Evolutionary conservation across 192 early-diverging fungal species (phyloP).

Genomic region (Linnemannia exigua): DNA sequence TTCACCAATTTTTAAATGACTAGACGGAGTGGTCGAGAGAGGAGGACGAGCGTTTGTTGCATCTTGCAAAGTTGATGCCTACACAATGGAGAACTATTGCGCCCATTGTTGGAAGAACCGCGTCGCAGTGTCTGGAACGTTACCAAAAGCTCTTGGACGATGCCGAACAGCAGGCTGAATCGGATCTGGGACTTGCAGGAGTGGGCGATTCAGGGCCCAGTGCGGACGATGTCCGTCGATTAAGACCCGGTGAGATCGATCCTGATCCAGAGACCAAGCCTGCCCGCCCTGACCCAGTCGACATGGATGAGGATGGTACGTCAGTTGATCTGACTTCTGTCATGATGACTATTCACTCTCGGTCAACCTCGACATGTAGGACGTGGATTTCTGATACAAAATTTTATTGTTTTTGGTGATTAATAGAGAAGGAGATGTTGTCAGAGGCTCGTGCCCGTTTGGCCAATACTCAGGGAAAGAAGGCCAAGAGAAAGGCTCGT

Average conservation of each 20-base stretch:
- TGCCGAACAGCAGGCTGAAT: slow-evolving; percentile 88
- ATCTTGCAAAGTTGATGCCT: slow-evolving; percentile 98
- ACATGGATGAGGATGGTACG: slow-evolving; percentile 96
- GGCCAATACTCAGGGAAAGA: slow-evolving; percentile 99
- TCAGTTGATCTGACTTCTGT: not conserved
- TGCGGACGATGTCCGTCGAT: slow-evolving; percentile 86
- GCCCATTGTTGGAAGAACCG: slow-evolving; percentile 96
- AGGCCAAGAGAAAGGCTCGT: slow-evolving; percentile 98
- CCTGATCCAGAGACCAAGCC: slow-evolving; percentile 97
- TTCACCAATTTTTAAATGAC: not conserved
- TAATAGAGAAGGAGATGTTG: slow-evolving; percentile 97
- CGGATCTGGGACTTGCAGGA: slow-evolving; percentile 73
- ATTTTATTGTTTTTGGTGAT: not conserved
- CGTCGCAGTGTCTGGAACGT: slow-evolving; percentile 96
- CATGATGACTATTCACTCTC: not conserved
- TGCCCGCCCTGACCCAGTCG: slow-evolving; percentile 97
- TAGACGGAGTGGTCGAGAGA: slow-evolving; percentile 98
- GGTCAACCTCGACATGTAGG: not conserved
- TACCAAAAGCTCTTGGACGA: slow-evolving; percentile 97
- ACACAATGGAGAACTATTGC: slow-evolving; percentile 99
- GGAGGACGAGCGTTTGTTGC: slow-evolving; percentile 97
- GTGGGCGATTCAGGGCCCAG: slow-evolving; percentile 80
- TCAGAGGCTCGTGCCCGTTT: slow-evolving; percentile 97
- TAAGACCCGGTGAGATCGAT: slow-evolving; percentile 97
- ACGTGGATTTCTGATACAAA: not conserved